Conservation (phyloP, 2,329 filamentous ascomycete genomes). For the Rhynchosporium agropyri region DNA sequence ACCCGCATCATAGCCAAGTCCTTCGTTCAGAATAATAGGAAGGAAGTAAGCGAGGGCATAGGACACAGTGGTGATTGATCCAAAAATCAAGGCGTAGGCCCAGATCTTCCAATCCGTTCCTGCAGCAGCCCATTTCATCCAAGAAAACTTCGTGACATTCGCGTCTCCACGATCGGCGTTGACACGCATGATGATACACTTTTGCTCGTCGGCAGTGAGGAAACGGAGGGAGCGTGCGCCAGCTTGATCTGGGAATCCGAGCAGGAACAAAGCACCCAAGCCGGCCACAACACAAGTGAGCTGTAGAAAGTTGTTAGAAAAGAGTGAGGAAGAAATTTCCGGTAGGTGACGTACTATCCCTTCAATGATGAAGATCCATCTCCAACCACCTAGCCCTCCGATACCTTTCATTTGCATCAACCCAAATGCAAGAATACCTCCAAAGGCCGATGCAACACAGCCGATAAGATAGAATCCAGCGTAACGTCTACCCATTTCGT, state of each 20-base stretch:
- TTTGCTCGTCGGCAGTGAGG: slow-evolving; percentile 11
- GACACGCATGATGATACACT: slow-evolving; percentile 52
- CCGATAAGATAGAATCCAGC: slow-evolving; percentile 71
- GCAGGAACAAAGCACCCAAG: slow-evolving; percentile 6
- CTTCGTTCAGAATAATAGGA: slow-evolving; percentile 62
- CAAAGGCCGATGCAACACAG: slow-evolving; percentile 65
- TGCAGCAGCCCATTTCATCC: too few relatives aligned
- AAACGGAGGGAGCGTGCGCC: slow-evolving; percentile 16
- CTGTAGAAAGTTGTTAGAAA: not conserved
- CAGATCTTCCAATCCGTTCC: slow-evolving; percentile 54
- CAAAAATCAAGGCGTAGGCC: slow-evolving; percentile 62
- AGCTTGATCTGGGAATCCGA: slow-evolving; percentile 14
- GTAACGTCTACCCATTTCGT: slow-evolving; percentile 70
- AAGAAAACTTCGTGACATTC: slow-evolving; percentile 12
- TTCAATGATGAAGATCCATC: slow-evolving; percentile 50
- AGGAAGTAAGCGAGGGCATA: slow-evolving; percentile 81
- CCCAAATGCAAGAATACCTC: slow-evolving; percentile 71
- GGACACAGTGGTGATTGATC: slow-evolving; percentile 68
- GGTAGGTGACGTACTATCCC: slow-evolving; percentile 38
- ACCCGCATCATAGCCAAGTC: slow-evolving; percentile 56
- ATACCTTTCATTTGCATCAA: slow-evolving; percentile 50
- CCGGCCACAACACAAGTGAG: slow-evolving; percentile 36
- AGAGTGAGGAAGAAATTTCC: not conserved
- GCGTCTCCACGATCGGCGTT: slow-evolving; percentile 60
- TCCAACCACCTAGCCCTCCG: slow-evolving; percentile 26